Evolutionary conservation across 257 asterid species (phyloP), one percentile per base, ranked within the genome.

Genomic region (Primulina huaijiensis): DNA sequence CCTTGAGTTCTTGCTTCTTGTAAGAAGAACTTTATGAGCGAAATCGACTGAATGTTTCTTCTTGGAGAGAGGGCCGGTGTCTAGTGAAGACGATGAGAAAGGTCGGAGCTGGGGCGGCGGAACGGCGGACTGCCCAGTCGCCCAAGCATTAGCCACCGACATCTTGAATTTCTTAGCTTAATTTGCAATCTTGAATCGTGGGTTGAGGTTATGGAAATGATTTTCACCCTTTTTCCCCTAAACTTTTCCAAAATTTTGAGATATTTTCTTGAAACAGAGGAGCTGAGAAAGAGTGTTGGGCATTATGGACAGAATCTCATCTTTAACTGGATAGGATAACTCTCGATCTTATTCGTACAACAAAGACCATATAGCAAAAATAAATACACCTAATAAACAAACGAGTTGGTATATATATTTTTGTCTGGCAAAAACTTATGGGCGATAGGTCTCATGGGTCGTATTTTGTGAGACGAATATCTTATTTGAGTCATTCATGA

Each of bases 141-240:
- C 82, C 89, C 90, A 86, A 56, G 88, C 84, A 80, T 83, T 86
- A 79, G 98, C 87, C 81, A 85, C 86, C 46, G 90, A 95, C 98
- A 92, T 89, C 25, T 60, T 46, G 52, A 46, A 12, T 46, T 16
- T 0, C 16, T 16, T 0, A 46, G 55, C 56, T 35, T 19, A n/a
- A 23, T 34, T 17, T 11, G 12, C 7, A 7, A 53, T 57, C 35
- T 3, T 33, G 72, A 64, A 37, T 19, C 55, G 31, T 9, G 19
- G 55, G 17, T 40, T 40, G 52, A 5, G 17, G 17, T 11, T 40
- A 46, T 46, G n/a, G 55, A 16, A 16, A 46, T 46, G 52, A 2
- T 40, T 10, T 40, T 40, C 17, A 10, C 17, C 55, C 55, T 4
- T 6, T 10, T 40, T 40, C 11, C 5, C 5, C 5, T 40, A 40